phyloP scores from a whole-genome alignment of 2,329 filamentous ascomycete genomes.

The Conoideocrella luteorostrata region DNA sequence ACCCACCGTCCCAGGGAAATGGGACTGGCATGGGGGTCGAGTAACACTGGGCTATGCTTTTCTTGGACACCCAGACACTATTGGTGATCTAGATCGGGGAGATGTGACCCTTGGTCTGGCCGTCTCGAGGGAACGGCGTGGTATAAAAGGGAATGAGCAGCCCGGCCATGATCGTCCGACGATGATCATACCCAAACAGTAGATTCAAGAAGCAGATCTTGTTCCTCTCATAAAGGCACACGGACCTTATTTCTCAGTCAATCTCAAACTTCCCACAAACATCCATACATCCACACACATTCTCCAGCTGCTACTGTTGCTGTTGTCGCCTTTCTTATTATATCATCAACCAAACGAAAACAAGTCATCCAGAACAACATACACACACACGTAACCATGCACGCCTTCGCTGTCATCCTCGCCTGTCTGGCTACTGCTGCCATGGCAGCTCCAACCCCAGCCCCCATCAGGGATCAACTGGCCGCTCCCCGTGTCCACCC shows the following conservation, averaged over 20 bases:
- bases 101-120: too few species aligned
- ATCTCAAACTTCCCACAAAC: neutral
- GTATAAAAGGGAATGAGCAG: constrained; percentile 4
- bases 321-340: too few species aligned
- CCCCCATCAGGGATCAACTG: constrained; percentile 5
- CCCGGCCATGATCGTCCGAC: constrained; percentile 1
- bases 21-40: neutral
- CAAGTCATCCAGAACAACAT: too few species aligned
- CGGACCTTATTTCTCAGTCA: neutral
- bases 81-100: too few species aligned
- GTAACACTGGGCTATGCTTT: too few species aligned
- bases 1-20: neutral
- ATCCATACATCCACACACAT: too few species aligned
- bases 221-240: neutral
- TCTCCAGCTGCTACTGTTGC: too few species aligned
- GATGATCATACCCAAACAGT: neutral
- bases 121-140: neutral
- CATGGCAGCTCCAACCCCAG: constrained; percentile 1
- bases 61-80: too few species aligned
- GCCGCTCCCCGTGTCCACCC: constrained; percentile 1
- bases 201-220: neutral
- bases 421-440: constrained; percentile 4
- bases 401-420: constrained; percentile 3
- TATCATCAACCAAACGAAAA: neutral
- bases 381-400: constrained; percentile 5